These are phyloP conservation scores for Castanea sativa DNA, from an alignment of 306 rosid genomes.

Conservation along the genomic window DNA sequence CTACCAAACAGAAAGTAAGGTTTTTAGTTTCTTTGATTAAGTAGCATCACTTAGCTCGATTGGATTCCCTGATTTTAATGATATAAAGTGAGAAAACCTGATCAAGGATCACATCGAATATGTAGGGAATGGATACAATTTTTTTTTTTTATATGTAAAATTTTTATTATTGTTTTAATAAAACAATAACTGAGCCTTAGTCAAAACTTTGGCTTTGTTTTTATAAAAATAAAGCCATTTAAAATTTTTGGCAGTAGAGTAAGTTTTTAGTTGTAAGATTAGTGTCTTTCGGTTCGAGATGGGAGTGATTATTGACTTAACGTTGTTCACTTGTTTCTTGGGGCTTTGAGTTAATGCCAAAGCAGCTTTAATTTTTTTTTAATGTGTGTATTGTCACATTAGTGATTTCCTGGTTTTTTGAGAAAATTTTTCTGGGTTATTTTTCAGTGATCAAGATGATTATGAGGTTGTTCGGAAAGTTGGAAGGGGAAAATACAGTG, in stretches of 20 bases:
- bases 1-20: neutral
- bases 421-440: neutral
- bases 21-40: neutral
- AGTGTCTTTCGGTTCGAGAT: neutral
- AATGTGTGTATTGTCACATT: neutral
- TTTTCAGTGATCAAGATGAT: constrained; percentile 86
- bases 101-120: constrained; percentile 5
- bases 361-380: neutral
- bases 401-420: neutral
- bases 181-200: neutral
- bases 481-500: constrained; percentile 99
- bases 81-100: constrained; percentile 6
- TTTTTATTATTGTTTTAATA: neutral
- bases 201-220: neutral
- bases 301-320: neutral
- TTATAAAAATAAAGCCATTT: neutral
- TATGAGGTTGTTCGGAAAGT: constrained; percentile 96
- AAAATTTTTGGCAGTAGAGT: neutral
- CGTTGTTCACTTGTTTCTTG: neutral
- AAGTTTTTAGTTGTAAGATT: constrained; percentile 3
- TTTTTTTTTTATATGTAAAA: neutral
- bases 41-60: constrained; percentile 3
- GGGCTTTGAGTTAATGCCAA: no score
- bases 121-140: constrained; percentile 16
- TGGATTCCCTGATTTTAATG: constrained; percentile 20